Evolutionary conservation across 306 rosid species (phyloP), one percentile per base, ranked within the genome.

Genomic region (Adenanthera pavonina): DNA sequence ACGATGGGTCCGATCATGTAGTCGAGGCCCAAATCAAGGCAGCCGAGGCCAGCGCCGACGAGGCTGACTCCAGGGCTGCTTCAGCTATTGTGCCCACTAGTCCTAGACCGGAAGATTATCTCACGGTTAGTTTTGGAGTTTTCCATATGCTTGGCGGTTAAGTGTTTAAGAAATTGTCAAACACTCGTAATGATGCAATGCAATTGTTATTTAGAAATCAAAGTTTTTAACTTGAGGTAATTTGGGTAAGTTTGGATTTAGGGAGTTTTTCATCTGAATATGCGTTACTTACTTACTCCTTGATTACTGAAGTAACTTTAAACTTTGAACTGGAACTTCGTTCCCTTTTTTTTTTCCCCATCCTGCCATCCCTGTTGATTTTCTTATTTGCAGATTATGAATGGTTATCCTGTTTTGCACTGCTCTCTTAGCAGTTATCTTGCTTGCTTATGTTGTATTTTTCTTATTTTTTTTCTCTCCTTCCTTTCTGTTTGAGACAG

Each of bases 31-130:
- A 91, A 41, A 86, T 54, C 47, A 87, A 93, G 87, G 83, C 76
- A 44, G 82, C 89, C 0, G 99, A 89, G 60, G 61, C 86, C 1
- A 87, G 70, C 20, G 83, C 66, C 57, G 91, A 90, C 59, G 92
- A 88, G 51, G 78, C 78, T 8, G 89, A 86, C 17, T 48, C 88
- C 1, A 91, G 88, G 74, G 77, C 90, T 61, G 88, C 94, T 8
- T 89, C 95, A 11, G 98, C 99, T 60, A 96, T 96, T 11, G 91
- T 96, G 59, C 67, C 99, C 76, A 91, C 97, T 2, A 84, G 87
- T 84, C 98, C 99, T 19, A 87, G 90, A 82, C 99, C 97, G 11
- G 99, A 96, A 85, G 99, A 93, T 85, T 96, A 94, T 78, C 88
- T 93, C 75, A 92, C 94, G 81, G 99, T 96, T 85, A 75, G 98